Percentiles rank a stretch among this genome's conserved stretches.
These are phyloP conservation scores for Wickerhamiella cacticola DNA, from an alignment of 805 yeast genomes.

Conservation along the genomic window DNA sequence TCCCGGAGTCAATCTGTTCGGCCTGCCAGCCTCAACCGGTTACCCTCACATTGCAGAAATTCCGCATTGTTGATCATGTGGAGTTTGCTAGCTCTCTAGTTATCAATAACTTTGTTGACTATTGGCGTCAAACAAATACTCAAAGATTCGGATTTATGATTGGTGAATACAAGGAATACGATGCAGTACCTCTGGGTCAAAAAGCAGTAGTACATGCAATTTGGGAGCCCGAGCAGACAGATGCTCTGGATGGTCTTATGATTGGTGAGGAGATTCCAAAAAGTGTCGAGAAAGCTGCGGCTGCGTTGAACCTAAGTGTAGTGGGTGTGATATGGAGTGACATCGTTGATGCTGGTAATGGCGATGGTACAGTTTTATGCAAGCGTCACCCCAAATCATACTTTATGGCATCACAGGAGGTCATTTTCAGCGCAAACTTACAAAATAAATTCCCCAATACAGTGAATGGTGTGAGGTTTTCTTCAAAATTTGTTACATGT, in stretches of 20 bases:
- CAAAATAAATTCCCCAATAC: slow-evolving; percentile 59
- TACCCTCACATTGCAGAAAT: slow-evolving; percentile 77
- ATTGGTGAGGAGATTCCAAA: slow-evolving; percentile 35
- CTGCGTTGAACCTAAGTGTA: slow-evolving; percentile 49
- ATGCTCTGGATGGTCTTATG: slow-evolving; percentile 75
- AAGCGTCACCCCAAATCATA: slow-evolving; percentile 88
- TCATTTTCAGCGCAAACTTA: slow-evolving; percentile 66
- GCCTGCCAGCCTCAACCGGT: slow-evolving; percentile 95
- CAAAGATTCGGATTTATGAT: slow-evolving; percentile 80
- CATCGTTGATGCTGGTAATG: slow-evolving; percentile 71
- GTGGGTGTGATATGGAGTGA: slow-evolving; percentile 88
- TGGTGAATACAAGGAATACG: slow-evolving; percentile 69
- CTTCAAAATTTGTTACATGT: slow-evolving; percentile 89
- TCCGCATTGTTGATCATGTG: slow-evolving; percentile 95
- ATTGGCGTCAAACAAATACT: slow-evolving; percentile 80
- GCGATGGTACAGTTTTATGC: slow-evolving; percentile 81
- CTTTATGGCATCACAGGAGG: slow-evolving; percentile 80
- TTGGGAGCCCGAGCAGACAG: slow-evolving; percentile 83
- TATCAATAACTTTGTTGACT: slow-evolving; percentile 72
- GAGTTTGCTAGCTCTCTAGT: slow-evolving; percentile 69
- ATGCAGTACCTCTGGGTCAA: slow-evolving; percentile 79
- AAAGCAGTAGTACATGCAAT: slow-evolving; percentile 91
- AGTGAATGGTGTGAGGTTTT: slow-evolving; percentile 47
- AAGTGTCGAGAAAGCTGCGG: slow-evolving; percentile 42
- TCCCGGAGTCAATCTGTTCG: slow-evolving; percentile 92